phyloP scores from a whole-genome alignment of 371 early-diverging fungal species.

The Zychaea mexicana region DNA sequence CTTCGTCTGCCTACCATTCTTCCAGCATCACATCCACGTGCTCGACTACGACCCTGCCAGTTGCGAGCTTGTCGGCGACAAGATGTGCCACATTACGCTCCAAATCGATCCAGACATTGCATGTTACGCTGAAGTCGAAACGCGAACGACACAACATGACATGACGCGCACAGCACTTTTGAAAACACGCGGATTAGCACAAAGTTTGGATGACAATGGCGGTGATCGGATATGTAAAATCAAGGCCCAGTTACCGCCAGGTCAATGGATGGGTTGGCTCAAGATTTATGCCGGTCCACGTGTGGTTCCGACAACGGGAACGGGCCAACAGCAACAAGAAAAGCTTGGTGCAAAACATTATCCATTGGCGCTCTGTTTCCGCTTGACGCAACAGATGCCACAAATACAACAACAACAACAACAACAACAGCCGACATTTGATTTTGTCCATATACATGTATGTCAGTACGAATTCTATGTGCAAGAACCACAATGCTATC shows the following conservation, averaged over 20 bases:
- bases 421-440: slow-evolving; percentile 16
- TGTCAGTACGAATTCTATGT: slow-evolving; percentile 42
- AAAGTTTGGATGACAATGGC: slow-evolving; percentile 22
- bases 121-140: slow-evolving; percentile 43
- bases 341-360: slow-evolving; percentile 21
- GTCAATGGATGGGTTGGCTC: slow-evolving; percentile 39
- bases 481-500: slow-evolving; percentile 49
- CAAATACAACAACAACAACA: not conserved
- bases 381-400: slow-evolving; percentile 14
- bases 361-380: slow-evolving; percentile 34
- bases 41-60: slow-evolving; percentile 16
- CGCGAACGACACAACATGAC: slow-evolving; percentile 13
- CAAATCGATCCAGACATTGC: slow-evolving; percentile 22
- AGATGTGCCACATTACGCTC: slow-evolving; percentile 24
- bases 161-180: not conserved
- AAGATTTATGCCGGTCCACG: slow-evolving; percentile 44
- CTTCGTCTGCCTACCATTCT: slow-evolving; percentile 37
- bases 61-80: slow-evolving; percentile 14
- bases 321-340: slow-evolving; percentile 16
- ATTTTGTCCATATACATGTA: slow-evolving; percentile 44
- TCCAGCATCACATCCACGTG: slow-evolving; percentile 30
- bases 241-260: slow-evolving; percentile 42
- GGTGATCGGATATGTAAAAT: slow-evolving; percentile 33
- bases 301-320: not conserved
- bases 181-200: slow-evolving; percentile 34